Conservation (phyloP, 2,329 filamentous ascomycete species). For the Aspergillus sp. region DNA sequence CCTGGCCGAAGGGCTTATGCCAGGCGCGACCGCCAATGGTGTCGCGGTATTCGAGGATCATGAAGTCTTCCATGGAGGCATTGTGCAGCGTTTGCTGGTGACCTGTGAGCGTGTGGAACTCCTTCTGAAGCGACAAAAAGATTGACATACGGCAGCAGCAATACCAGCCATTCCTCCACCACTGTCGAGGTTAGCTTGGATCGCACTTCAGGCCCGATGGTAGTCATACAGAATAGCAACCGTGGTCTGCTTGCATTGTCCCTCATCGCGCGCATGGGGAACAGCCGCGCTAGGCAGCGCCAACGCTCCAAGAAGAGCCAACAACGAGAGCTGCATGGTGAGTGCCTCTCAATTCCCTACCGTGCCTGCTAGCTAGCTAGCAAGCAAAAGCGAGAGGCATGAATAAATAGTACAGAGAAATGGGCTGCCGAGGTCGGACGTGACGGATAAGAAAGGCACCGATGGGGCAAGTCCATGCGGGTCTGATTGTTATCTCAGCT, state of each 20-base stretch:
- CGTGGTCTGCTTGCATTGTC: slow-evolving; percentile 32
- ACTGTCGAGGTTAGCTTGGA: slow-evolving; percentile 15
- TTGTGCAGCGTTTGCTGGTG: slow-evolving; percentile 59
- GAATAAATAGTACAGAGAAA: not conserved
- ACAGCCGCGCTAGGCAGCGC: slow-evolving; percentile 13
- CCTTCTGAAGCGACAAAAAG: not conserved
- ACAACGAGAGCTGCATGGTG: not conserved
- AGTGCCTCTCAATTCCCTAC: no score
- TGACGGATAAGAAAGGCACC: not conserved
- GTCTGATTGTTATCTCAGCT: not conserved
- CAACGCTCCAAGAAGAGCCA: slow-evolving; percentile 4
- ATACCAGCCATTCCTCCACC: slow-evolving; percentile 66
- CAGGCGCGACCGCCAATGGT: slow-evolving; percentile 63
- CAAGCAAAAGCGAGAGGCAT: not conserved
- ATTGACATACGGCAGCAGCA: slow-evolving; percentile 55
- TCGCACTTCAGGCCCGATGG: not conserved
- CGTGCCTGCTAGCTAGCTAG: not conserved
- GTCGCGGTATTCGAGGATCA: slow-evolving; percentile 66
- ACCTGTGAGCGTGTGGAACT: not conserved
- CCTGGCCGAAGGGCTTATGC: slow-evolving; percentile 58
- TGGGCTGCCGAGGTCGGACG: not conserved
- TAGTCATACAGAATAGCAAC: slow-evolving; percentile 32
- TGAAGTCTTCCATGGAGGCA: slow-evolving; percentile 62
- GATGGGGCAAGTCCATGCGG: slow-evolving; percentile 8
- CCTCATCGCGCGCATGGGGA: slow-evolving; percentile 19